Conservation (phyloP, 495 filamentous ascomycete species). For the Neurospora sp. region DNA sequence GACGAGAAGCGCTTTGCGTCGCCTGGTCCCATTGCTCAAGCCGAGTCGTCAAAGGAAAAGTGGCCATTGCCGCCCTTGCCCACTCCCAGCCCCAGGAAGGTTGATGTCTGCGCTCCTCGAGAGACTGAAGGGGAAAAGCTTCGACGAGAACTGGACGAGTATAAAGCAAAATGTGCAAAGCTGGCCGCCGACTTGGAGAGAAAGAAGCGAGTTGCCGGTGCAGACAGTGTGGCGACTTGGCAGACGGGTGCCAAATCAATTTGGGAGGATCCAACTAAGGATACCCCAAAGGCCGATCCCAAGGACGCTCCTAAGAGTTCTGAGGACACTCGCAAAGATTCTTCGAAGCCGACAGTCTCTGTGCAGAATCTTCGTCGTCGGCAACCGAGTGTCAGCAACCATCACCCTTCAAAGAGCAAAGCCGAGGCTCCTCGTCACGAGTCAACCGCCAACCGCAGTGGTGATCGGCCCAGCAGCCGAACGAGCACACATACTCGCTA, state of each 20-base stretch:
- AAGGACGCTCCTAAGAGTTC: too few species aligned
- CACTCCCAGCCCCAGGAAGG: not conserved
- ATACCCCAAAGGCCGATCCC: not conserved
- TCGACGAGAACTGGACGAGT: not conserved
- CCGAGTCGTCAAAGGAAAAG: not conserved
- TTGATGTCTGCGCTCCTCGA: rapidly evolving
- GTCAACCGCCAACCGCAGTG: too few species aligned
- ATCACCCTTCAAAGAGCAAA: too few species aligned
- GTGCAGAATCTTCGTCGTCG: not conserved
- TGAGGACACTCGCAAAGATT: too few species aligned
- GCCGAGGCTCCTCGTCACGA: too few species aligned
- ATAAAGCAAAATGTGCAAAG: not conserved
- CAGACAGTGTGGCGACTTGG: not conserved
- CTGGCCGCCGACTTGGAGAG: not conserved
- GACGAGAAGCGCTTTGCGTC: not conserved
- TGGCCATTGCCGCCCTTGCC: not conserved
- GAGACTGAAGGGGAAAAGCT: not conserved
- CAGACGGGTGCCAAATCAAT: not conserved
- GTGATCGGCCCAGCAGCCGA: rapidly evolving
- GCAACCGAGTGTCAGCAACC: not conserved
- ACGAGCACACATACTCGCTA: not conserved
- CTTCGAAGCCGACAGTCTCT: not conserved
- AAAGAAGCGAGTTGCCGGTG: not conserved
- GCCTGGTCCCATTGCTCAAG: rapidly evolving
- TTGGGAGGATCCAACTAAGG: not conserved